These are phyloP conservation scores for Hymenoscyphus infarciens DNA, from an alignment of 2,329 filamentous ascomycete genomes.

Conservation along the genomic window DNA sequence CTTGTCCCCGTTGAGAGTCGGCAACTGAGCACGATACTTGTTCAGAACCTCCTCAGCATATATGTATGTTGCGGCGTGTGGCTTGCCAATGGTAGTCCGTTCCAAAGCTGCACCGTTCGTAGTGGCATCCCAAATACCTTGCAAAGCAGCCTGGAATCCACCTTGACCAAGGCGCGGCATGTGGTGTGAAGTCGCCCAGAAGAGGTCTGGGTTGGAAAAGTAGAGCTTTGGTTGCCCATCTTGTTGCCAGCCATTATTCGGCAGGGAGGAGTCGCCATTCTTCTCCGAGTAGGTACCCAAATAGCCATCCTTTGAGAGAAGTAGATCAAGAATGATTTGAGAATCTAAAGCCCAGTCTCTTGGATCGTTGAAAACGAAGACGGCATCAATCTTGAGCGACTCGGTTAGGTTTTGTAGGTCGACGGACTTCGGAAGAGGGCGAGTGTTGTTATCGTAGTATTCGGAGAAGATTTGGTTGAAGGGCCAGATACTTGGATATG, in stretches of 20 bases:
- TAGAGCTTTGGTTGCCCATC: conserved; percentile 76
- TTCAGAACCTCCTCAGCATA: conserved; percentile 75
- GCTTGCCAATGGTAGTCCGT: conserved; percentile 76
- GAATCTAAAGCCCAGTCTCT: conserved; percentile 90
- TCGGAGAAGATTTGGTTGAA: conserved; percentile 66
- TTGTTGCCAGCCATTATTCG: conserved; percentile 73
- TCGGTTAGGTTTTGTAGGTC: conserved; percentile 43
- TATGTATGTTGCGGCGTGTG: conserved; percentile 69
- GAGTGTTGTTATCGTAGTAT: conserved; percentile 57
- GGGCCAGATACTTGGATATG: conserved; percentile 74
- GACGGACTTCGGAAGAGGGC: conserved; percentile 50
- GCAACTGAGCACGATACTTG: conserved; percentile 45
- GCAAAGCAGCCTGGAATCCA: conserved; percentile 76
- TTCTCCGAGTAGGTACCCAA: conserved; percentile 72
- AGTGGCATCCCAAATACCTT: conserved; percentile 72
- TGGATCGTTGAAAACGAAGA: conserved; percentile 92
- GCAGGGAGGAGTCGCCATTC: conserved; percentile 61
- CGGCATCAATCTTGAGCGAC: conserved; percentile 75
- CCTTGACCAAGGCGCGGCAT: conserved; percentile 86
- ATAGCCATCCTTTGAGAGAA: conserved; percentile 75
- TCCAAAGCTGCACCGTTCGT: conserved; percentile 59
- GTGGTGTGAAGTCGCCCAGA: conserved; percentile 82
- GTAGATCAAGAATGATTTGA: conserved; percentile 75
- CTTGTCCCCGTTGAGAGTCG: conserved; percentile 26
- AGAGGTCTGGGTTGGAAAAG: conserved; percentile 84